Conservation (phyloP, 2,329 filamentous ascomycete species). For the Pseudocercospora eumusae region DNA sequence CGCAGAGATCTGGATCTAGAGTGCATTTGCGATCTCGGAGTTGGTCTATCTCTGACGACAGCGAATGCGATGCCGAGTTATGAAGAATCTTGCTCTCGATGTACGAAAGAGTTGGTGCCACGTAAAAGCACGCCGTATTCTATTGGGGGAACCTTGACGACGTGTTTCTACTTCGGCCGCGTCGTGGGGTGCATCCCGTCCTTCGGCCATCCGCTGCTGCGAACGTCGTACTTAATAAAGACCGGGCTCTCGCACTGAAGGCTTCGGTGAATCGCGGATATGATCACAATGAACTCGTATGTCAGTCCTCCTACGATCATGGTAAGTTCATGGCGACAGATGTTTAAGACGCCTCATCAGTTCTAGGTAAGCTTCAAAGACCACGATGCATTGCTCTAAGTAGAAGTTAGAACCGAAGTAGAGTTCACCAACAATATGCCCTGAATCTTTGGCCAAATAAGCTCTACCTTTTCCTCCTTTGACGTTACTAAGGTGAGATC, state of each 20-base stretch:
- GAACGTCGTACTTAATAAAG: not conserved
- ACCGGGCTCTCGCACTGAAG: constrained; percentile 2
- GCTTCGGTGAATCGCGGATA: not conserved
- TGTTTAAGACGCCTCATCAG: not conserved
- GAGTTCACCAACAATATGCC: not conserved
- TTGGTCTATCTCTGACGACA: not conserved
- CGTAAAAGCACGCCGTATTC: no score
- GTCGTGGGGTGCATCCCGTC: not conserved
- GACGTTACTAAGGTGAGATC: constrained; percentile 7
- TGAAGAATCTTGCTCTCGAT: no score
- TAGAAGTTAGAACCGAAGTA: not conserved
- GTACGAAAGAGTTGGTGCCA: not conserved
- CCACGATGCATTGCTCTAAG: constrained; percentile 13
- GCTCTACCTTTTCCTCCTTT: not conserved
- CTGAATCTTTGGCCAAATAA: not conserved
- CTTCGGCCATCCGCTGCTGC: not conserved
- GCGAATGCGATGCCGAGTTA: no score
- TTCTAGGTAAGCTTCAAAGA: not conserved
- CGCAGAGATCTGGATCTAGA: constrained; percentile 4
- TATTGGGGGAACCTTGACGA: not conserved
- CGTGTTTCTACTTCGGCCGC: not conserved
- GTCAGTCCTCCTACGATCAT: not conserved
- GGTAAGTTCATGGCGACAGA: not conserved
- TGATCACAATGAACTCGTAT: not conserved
- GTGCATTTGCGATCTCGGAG: not conserved